Percentiles rank a stretch among this genome's conserved stretches.
These are phyloP conservation scores for Epichloe gansuensis DNA, from an alignment of 2,329 filamentous ascomycete species.

Conservation along the genomic window DNA sequence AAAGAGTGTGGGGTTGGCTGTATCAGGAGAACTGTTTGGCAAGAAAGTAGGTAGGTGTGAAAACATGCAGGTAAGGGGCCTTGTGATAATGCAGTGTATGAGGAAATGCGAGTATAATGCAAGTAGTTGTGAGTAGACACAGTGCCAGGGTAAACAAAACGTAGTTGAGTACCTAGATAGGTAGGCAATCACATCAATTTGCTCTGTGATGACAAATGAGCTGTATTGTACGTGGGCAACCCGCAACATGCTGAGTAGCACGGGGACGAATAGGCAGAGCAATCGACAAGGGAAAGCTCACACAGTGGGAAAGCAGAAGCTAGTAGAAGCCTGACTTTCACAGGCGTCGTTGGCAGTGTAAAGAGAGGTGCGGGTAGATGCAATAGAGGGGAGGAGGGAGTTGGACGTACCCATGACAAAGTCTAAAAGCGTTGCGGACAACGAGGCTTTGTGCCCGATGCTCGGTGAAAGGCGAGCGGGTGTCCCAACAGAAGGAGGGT, in stretches of 20 bases:
- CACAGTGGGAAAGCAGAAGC: not conserved
- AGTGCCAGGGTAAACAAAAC: not conserved
- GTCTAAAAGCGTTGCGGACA: constrained; percentile 11
- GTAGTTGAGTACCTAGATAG: not conserved
- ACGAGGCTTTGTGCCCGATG: constrained; percentile 12
- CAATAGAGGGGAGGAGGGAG: constrained; percentile 6
- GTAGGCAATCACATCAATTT: not conserved
- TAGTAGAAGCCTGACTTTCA: not conserved
- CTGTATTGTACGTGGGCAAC: not conserved
- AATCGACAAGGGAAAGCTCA: not conserved
- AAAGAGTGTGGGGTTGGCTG: constrained; percentile 14
- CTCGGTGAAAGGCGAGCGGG: constrained; percentile 10
- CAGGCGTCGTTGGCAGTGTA: not conserved
- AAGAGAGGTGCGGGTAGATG: constrained; percentile 3
- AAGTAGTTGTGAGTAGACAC: not conserved
- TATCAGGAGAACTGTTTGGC: constrained; percentile 9
- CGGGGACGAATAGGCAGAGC: not conserved
- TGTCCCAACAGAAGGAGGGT: constrained; percentile 17
- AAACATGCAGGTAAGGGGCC: constrained; percentile 7
- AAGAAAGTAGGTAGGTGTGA: not conserved
- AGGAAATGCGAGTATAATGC: constrained; percentile 2
- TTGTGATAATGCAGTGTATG: constrained; percentile 7
- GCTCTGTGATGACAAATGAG: not conserved
- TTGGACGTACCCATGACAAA: constrained; percentile 12
- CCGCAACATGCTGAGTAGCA: not conserved